phyloP scores from a whole-genome alignment of 208 protist species.

The Trichomonas vaginalis region DNA sequence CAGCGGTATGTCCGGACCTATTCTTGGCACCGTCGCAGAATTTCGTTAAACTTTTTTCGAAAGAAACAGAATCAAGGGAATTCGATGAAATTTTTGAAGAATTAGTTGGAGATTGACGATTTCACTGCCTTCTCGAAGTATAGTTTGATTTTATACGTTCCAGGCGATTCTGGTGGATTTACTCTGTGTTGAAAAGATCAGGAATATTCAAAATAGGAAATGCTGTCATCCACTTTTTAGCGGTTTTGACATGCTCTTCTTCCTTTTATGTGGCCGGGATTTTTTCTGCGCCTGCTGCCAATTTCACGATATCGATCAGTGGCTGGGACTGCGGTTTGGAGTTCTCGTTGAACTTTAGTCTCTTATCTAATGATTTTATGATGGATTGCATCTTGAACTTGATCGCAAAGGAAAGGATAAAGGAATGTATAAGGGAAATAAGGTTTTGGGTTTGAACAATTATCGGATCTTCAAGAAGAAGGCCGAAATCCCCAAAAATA shows the following conservation, averaged over 20 bases:
- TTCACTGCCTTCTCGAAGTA: not conserved
- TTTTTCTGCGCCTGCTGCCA: not conserved
- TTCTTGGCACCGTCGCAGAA: not conserved
- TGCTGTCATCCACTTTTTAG: not conserved
- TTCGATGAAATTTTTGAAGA: not conserved
- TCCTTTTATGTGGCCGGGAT: not conserved
- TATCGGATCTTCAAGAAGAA: not conserved
- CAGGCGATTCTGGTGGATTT: not conserved
- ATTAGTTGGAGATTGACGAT: not conserved
- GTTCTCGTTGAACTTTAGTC: not conserved
- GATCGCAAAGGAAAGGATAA: not conserved
- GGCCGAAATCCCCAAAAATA: not conserved
- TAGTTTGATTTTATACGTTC: not conserved
- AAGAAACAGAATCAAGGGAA: not conserved
- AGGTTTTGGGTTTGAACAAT: not conserved
- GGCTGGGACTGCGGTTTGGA: not conserved
- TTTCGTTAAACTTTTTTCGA: not conserved
- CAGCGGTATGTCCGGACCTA: not conserved
- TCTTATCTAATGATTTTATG: not conserved
- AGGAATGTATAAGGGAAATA: not conserved
- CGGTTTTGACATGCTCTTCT: not conserved
- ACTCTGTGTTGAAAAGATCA: not conserved
- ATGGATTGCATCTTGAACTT: not conserved
- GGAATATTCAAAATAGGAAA: not conserved
- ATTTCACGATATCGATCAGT: not conserved